phyloP scores from a whole-genome alignment of 352 stramenopile species.

The Phytophthora idaei region DNA sequence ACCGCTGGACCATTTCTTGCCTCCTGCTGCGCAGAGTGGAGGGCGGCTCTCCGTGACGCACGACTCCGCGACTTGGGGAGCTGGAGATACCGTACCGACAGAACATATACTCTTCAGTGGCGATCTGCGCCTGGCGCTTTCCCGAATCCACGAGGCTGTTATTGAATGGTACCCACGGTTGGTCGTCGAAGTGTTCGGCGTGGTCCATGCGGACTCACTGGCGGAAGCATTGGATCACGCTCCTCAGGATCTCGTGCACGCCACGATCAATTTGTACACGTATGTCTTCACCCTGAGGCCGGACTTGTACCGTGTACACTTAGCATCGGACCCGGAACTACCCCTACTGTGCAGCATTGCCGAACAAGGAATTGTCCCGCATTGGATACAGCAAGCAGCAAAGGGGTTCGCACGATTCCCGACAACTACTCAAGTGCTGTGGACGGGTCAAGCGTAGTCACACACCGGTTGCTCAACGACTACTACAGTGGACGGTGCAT shows the following conservation, averaged over 20 bases:
- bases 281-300: neutral
- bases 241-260: neutral
- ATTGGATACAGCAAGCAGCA: neutral
- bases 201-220: neutral
- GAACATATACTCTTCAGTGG: neutral
- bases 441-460: neutral
- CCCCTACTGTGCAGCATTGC: neutral
- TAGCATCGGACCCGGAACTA: neutral
- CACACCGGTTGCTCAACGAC: neutral
- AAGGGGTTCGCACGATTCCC: neutral
- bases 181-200: neutral
- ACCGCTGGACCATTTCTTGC: constrained; percentile 5
- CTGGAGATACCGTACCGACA: neutral
- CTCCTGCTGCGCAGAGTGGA: neutral
- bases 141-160: neutral
- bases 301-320: neutral
- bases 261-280: neutral
- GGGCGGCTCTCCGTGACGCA: neutral
- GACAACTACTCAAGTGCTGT: neutral
- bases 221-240: neutral
- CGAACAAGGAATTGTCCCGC: neutral
- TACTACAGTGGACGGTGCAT: neutral
- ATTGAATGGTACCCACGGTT: constrained; percentile 7
- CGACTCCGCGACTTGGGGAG: neutral
- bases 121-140: neutral